Evolutionary conservation across 306 rosid species (phyloP), one percentile per base, ranked within the genome.

Genomic region (Inga laurina): DNA sequence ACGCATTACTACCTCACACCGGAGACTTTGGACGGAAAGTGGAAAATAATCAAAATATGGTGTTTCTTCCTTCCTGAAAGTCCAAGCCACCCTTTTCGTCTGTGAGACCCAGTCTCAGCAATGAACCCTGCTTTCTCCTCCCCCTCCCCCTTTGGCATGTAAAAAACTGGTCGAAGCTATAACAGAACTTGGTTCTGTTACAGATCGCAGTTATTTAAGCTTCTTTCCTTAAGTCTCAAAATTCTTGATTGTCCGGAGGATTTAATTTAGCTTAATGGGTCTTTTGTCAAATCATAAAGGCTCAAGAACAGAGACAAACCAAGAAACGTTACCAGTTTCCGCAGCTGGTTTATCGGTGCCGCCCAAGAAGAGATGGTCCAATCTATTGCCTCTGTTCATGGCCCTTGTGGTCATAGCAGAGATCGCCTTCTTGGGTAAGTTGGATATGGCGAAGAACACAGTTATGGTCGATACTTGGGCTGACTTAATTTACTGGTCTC

Each of bases 391-490:
- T 76, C 81, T 93, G 10, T 79, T 90, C 24, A 85, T 91, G 10
- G 90, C 83, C 66, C 75, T 90, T 56, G 89, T 86, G 74, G 91
- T 90, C 45, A 32, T 89, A 41, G 90, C 89, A 19, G 93, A 83
- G 88, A 90, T 90, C 81, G 84, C 80, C 22, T 86, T 93, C 79
- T 87, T 90, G 85, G 93, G 90, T 37, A 82, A 89, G 79, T 88
- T 90, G 48, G 94, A 91, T 88, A 80, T 90, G 79, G 91, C 75
- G 3, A 91, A 89, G 68, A 91, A 90, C 82, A 85, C 84, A 18
- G 82, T 89, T 61, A 49, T 90, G 69, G 90, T 87, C 54, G 91
- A 86, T 87, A 81, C 92, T 52, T 84, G 83, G 91, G 83, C 93
- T 43, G 90, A 90, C 84, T 72, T 86, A 87, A 90, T 93, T 87